Conservation (phyloP, 352 stramenopile genomes). For the Pythium rhizo-oryzae region DNA sequence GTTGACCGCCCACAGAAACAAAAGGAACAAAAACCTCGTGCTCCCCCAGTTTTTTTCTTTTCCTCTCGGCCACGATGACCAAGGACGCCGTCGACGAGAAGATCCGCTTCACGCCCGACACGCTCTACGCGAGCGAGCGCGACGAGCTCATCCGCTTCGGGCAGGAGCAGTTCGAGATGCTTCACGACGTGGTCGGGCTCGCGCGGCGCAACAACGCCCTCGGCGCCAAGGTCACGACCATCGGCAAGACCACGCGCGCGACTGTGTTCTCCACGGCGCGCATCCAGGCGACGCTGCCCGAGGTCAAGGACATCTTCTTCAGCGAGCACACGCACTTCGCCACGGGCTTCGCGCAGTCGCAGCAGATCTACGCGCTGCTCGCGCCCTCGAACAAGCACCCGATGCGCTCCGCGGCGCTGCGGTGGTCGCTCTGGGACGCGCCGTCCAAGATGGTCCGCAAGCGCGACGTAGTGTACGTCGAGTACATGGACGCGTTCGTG, state of each 20-base stretch:
- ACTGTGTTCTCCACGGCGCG: constrained; percentile 47
- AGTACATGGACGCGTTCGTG: constrained; percentile 71
- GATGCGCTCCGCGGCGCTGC: constrained; percentile 52
- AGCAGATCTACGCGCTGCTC: constrained; percentile 59
- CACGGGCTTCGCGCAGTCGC: constrained; percentile 64
- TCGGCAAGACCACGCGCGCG: constrained; percentile 52
- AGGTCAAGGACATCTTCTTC: constrained; percentile 65
- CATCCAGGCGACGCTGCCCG: constrained; percentile 52
- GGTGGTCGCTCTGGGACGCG: constrained; percentile 69
- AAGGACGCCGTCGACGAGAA: constrained; percentile 13
- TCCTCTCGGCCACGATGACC: no score
- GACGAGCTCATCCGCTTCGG: constrained; percentile 27
- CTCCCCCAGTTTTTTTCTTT: background rate
- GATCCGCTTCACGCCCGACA: constrained; percentile 31
- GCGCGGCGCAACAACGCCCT: constrained; percentile 15
- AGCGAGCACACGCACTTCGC: constrained; percentile 60
- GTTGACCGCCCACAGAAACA: background rate
- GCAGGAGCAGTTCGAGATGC: constrained; percentile 30
- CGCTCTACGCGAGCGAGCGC: constrained; percentile 28
- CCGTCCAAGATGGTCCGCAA: constrained; percentile 61
- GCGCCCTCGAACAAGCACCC: constrained; percentile 46
- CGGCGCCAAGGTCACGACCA: constrained; percentile 46
- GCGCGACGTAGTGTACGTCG: constrained; percentile 63
- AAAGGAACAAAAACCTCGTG: background rate
- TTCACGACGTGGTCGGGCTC: constrained; percentile 25